phyloP scores from a whole-genome alignment of 2,329 filamentous ascomycete species.

The Colletotrichum navitas region DNA sequence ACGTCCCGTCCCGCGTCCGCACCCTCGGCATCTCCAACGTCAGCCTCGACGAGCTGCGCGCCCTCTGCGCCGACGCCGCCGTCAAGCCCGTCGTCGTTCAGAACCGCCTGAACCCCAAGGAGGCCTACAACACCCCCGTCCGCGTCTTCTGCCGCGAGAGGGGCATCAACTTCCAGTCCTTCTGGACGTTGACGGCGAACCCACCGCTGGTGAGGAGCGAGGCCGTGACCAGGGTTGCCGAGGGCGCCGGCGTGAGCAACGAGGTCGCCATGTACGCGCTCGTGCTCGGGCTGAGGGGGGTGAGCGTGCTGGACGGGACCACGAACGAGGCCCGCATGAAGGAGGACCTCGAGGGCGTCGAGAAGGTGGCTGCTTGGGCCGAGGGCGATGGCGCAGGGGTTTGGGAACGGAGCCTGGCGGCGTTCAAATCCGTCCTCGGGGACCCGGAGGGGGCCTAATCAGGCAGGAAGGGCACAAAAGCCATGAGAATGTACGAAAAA shows the following conservation, averaged over 20 bases:
- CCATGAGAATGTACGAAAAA: neutral
- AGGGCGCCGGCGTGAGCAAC: slow-evolving; percentile 50
- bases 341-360: slow-evolving; percentile 60
- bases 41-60: slow-evolving; percentile 67
- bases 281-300: slow-evolving; percentile 59
- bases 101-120: slow-evolving; percentile 77
- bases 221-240: slow-evolving; percentile 66
- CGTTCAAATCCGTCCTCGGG: slow-evolving; percentile 57
- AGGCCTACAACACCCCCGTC: slow-evolving; percentile 70
- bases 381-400: slow-evolving; percentile 56
- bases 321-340: slow-evolving; percentile 61
- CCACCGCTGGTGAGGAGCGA: slow-evolving; percentile 51
- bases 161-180: slow-evolving; percentile 63
- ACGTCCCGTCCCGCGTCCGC: slow-evolving; percentile 73
- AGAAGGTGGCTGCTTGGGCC: slow-evolving; percentile 58
- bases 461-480: neutral
- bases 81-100: slow-evolving; percentile 73
- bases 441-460: slow-evolving; percentile 31
- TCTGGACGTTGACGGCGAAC: slow-evolving; percentile 67
- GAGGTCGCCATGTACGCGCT: slow-evolving; percentile 62
- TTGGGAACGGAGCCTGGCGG: slow-evolving; percentile 62
- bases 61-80: slow-evolving; percentile 60
- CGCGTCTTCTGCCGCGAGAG: slow-evolving; percentile 62
- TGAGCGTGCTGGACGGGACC: slow-evolving; percentile 62
- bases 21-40: slow-evolving; percentile 83